Base-by-base conservation (phyloP, 1,139 yeast genomes). In the Taphrina sp. region DNA sequence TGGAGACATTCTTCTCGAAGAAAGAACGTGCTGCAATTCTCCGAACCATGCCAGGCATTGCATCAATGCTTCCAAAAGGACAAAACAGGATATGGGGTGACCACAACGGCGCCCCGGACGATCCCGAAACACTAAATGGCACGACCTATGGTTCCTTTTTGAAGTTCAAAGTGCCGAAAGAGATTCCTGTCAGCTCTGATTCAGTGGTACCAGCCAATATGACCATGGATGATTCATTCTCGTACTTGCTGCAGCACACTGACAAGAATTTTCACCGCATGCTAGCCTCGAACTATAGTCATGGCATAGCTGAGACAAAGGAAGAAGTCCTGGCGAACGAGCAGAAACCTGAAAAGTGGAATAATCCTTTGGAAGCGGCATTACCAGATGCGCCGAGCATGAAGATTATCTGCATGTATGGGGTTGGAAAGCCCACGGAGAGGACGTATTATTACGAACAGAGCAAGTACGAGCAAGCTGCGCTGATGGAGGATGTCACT, bases 61-160 rank as follows among this genome's bases (percentile, higher is more conserved):
- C 96, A 10, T 81, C 95, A 60, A 94, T 92, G 97, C 68, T 92
- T 41, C 98, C 98, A 17, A 92, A 92, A 69, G 98, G 98, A 29
- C 97, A 96, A 2, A 82, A 82, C 42, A 67, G 80, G 4, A 79
- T 92, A 39, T 92, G 98, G 98, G 98, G 65, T 7, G 54, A 52
- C 20, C 64, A 75, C 57, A 68, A 73, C 1, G 62, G 69, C 46
- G 80, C 85, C 1, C 84, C 84, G 0, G 62, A 61, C 36, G 65
- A 60, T 28, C 63, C 67, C 3, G 68, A 65, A 2, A 69, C 69
- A n/a, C 69, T 64, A 23, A 71, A 74, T 4, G 68, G 69, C 44
- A 76, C 75, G 24, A 72, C 84, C 3, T 83, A 78, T 67, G 98
- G 97, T 3, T 80, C 79, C 44, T 92, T 92, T 66, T 79, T 92